phyloP scores from a whole-genome alignment of 371 early-diverging fungal genomes.

The Entomophthora muscae region DNA sequence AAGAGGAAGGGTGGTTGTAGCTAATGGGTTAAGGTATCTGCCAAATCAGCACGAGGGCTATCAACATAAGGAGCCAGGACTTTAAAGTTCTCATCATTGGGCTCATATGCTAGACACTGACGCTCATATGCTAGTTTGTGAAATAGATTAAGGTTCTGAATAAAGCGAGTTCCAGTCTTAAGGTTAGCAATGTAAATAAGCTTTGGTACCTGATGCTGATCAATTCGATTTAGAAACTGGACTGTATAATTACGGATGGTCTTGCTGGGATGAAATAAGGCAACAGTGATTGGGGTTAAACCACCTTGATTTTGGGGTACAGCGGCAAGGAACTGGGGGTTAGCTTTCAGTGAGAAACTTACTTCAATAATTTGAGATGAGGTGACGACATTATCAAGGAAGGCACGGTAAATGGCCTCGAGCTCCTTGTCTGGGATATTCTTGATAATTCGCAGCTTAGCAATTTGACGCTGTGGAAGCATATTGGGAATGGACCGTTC shows the following conservation, averaged over 20 bases:
- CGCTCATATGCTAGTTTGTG: constrained; percentile 13
- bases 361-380: constrained; percentile 70
- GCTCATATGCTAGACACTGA: constrained; percentile 6
- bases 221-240: constrained; percentile 41
- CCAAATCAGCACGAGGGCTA: neutral
- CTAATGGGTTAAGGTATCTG: too few species aligned
- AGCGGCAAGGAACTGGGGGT: constrained; percentile 41
- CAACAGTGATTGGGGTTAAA: constrained; percentile 54
- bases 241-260: constrained; percentile 38
- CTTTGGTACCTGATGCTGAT: constrained; percentile 39
- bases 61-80: constrained; percentile 5
- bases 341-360: constrained; percentile 9
- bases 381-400: constrained; percentile 34
- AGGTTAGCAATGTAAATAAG: neutral
- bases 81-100: constrained; percentile 7
- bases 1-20: too few species aligned
- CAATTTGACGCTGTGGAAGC: constrained; percentile 48
- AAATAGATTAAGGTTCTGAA: constrained; percentile 14
- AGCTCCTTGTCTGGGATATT: constrained; percentile 44
- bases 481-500: constrained; percentile 34
- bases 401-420: constrained; percentile 39
- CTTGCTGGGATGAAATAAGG: constrained; percentile 55
- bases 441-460: constrained; percentile 31
- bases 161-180: constrained; percentile 13
- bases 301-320: constrained; percentile 73